phyloP scores from a whole-genome alignment of 345 rosid genomes.

The Capsella bursapastoris region DNA sequence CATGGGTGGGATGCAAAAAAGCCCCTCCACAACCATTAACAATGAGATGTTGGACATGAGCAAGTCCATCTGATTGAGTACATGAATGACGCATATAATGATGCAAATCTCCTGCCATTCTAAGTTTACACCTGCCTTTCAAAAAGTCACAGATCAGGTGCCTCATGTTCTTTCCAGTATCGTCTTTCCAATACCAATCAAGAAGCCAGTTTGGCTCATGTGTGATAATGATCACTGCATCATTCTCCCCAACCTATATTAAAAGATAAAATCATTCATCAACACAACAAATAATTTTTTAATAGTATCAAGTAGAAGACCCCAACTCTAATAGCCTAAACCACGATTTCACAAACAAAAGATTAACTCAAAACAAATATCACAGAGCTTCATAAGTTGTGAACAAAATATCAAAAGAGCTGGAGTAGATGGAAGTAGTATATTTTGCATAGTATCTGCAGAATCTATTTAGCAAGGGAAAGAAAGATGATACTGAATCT shows the following conservation, averaged over 20 bases:
- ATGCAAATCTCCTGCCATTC: conserved; percentile 95
- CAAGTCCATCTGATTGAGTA: conserved; percentile 71
- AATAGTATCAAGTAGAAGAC: conserved; percentile 7
- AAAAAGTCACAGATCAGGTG: conserved; percentile 75
- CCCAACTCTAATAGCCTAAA: conserved; percentile 9
- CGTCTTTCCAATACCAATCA: conserved; percentile 81
- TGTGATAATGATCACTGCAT: conserved; percentile 79
- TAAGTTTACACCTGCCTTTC: conserved; percentile 84
- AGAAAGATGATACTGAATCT: conserved; percentile 25
- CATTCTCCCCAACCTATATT: conserved; percentile 73
- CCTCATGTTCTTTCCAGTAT: conserved; percentile 73
- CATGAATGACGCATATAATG: conserved; percentile 91
- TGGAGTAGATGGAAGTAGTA: not conserved
- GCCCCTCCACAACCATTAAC: conserved; percentile 97
- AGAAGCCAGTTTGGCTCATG: conserved; percentile 97
- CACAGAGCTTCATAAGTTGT: not conserved
- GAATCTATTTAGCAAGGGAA: conserved; percentile 2
- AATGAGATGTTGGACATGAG: conserved; percentile 76
- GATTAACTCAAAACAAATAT: not conserved
- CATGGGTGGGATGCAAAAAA: conserved; percentile 94
- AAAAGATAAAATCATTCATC: not conserved
- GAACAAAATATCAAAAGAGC: conserved; percentile 24
- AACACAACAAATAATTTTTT: not conserved
- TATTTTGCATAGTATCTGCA: conserved; percentile 12
- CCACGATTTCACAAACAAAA: conserved; percentile 5